Evolutionary conservation across 2,329 filamentous ascomycete species (phyloP).

Genomic region (Pseudogymnoascus sp.): DNA sequence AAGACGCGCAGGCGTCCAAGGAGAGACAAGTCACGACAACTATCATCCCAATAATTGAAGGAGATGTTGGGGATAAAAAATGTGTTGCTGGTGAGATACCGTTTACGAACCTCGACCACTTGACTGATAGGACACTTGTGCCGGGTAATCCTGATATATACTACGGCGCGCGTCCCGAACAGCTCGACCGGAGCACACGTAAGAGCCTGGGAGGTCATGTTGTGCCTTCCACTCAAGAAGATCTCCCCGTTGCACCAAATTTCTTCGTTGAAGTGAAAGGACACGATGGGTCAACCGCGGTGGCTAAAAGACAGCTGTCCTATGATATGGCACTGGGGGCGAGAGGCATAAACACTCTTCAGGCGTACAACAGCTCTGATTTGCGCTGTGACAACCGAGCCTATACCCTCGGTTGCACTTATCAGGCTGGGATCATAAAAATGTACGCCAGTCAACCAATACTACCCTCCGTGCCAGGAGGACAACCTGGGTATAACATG

Average conservation of each 20-base stretch:
- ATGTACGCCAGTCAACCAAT: constrained; percentile 32
- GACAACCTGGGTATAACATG: constrained; percentile 36
- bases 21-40: too few species aligned
- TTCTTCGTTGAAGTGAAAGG: constrained; percentile 37
- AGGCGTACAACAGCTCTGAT: constrained; percentile 27
- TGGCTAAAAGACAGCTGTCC: constrained; percentile 30
- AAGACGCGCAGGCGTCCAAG: too few species aligned
- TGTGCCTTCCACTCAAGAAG: constrained; percentile 27
- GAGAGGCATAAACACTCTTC: constrained; percentile 31
- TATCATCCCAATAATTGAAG: too few species aligned
- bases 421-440: constrained; percentile 30
- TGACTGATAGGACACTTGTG: constrained; percentile 28
- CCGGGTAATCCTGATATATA: constrained; percentile 29
- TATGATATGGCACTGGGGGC: constrained; percentile 33
- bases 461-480: constrained; percentile 17
- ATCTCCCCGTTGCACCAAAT: constrained; percentile 32
- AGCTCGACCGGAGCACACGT: constrained; percentile 23
- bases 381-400: constrained; percentile 32
- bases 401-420: constrained; percentile 32
- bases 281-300: constrained; percentile 25
- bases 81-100: constrained; percentile 20
- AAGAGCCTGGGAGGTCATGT: constrained; percentile 24
- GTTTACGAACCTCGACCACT: constrained; percentile 31
- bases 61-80: constrained; percentile 21
- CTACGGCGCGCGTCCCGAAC: constrained; percentile 24